Conservation (phyloP, 441 rosid species). For the Flueggea neowawraea region DNA sequence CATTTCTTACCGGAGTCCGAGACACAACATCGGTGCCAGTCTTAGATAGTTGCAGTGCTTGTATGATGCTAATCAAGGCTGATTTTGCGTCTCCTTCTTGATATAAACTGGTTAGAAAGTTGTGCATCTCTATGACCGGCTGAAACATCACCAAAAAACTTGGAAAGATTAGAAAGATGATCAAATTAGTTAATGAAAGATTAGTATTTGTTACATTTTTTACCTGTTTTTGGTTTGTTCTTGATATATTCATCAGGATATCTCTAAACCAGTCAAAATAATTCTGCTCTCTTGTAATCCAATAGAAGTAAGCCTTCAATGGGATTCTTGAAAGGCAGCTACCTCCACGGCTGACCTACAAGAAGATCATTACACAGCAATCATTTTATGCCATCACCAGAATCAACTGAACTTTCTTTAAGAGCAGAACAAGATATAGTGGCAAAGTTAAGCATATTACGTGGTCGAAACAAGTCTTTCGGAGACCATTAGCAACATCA, state of each 20-base stretch:
- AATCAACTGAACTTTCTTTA: not conserved
- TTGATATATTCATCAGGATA: conserved; percentile 25
- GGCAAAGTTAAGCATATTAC: not conserved
- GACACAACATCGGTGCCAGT: conserved; percentile 39
- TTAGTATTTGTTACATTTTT: not conserved
- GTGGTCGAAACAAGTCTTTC: conserved; percentile 3
- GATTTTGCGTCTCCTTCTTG: conserved; percentile 50
- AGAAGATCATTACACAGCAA: not conserved
- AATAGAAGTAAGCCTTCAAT: conserved; percentile 48
- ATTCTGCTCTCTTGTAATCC: conserved; percentile 60
- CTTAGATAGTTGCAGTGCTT: conserved; percentile 32
- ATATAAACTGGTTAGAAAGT: conserved; percentile 38
- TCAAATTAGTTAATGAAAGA: no score
- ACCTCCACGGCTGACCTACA: conserved; percentile 21
- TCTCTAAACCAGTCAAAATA: conserved; percentile 55
- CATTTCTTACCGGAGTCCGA: conserved; percentile 28
- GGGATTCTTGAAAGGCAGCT: conserved; percentile 25
- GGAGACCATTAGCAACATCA: conserved; percentile 24
- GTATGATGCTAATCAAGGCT: conserved; percentile 34
- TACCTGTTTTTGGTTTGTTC: conserved; percentile 33
- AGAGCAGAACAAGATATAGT: not conserved
- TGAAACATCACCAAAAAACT: conserved; percentile 6
- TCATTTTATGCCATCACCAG: not conserved
- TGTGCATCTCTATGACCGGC: conserved; percentile 38
- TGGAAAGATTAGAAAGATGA: not conserved